A percentile compares a stretch with the other conserved stretches of the same genome.
Conservation (phyloP, 495 filamentous ascomycete genomes). For the Aspergillus homomorphus region DNA sequence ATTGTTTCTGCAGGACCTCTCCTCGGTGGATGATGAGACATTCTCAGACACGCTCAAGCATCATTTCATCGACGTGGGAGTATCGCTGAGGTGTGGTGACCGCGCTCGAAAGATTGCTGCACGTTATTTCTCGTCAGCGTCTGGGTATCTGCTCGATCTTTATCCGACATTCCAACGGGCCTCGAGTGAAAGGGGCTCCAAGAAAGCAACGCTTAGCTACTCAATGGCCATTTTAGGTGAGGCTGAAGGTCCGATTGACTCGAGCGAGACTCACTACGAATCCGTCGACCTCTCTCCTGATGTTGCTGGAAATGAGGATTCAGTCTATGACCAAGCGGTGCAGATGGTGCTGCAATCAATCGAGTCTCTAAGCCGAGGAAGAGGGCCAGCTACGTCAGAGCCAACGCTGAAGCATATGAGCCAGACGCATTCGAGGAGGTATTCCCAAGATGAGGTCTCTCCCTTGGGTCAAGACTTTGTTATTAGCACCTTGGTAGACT, state of each 20-base stretch:
- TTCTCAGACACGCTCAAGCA: background rate
- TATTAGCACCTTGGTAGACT: constrained; percentile 3
- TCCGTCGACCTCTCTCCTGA: too few relatives aligned
- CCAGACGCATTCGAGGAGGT: background rate
- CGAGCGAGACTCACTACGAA: too few relatives aligned
- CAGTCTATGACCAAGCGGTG: background rate
- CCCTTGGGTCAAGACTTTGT: background rate
- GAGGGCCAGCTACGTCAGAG: background rate
- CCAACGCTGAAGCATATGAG: background rate
- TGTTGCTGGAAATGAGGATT: too few relatives aligned
- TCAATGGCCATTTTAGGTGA: too few relatives aligned
- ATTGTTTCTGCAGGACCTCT: constrained; percentile 3
- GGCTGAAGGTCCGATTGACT: too few relatives aligned
- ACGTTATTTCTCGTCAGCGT: too few relatives aligned
- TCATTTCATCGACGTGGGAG: constrained; percentile 5
- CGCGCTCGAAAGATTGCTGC: background rate
- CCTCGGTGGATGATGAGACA: background rate
- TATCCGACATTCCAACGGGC: too few relatives aligned
- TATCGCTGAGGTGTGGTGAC: constrained; percentile 3
- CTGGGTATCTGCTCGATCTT: too few relatives aligned
- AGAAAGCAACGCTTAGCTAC: too few relatives aligned
- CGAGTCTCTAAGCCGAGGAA: background rate
- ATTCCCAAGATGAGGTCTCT: background rate
- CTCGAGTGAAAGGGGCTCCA: too few relatives aligned
- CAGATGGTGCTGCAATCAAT: background rate